phyloP scores from a whole-genome alignment of 208 protist genomes.

The Leishmania lainsoni region DNA sequence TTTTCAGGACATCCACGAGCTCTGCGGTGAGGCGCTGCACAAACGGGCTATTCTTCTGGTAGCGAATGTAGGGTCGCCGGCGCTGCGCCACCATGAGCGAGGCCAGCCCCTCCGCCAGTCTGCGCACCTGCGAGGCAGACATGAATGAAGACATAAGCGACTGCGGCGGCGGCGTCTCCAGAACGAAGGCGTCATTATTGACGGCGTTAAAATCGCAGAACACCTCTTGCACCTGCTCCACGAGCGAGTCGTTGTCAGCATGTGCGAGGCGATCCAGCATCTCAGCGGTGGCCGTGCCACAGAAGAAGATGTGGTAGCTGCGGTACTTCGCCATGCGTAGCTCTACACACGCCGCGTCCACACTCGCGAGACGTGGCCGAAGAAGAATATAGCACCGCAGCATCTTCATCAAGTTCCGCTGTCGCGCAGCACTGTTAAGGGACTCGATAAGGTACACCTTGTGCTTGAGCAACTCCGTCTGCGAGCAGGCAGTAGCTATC shows the following conservation, averaged over 20 bases:
- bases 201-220: constrained; percentile 96
- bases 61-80: constrained; percentile 69
- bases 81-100: constrained; percentile 82
- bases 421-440: constrained; percentile 57
- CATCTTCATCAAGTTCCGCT: constrained; percentile 91
- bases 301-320: constrained; percentile 90
- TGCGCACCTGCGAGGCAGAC: constrained; percentile 36
- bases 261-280: constrained; percentile 93
- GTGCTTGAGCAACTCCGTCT: constrained; percentile 95
- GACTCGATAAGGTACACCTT: constrained; percentile 97
- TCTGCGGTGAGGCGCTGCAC: constrained; percentile 69
- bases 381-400: constrained; percentile 93
- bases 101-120: constrained; percentile 73
- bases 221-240: constrained; percentile 94
- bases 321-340: constrained; percentile 88
- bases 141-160: constrained; percentile 44
- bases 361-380: constrained; percentile 91
- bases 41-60: constrained; percentile 64
- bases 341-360: constrained; percentile 85
- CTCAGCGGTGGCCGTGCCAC: constrained; percentile 75
- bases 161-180: constrained; percentile 46
- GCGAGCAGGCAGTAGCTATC: constrained; percentile 93
- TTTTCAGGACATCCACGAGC: constrained; percentile 66
- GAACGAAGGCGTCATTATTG: constrained; percentile 85
- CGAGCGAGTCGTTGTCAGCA: constrained; percentile 92